Percentiles rank a stretch among this genome's conserved stretches.
Conservation (phyloP, 225 moss, liverwort and hornwort species). For the Marchantia polymorpha region DNA sequence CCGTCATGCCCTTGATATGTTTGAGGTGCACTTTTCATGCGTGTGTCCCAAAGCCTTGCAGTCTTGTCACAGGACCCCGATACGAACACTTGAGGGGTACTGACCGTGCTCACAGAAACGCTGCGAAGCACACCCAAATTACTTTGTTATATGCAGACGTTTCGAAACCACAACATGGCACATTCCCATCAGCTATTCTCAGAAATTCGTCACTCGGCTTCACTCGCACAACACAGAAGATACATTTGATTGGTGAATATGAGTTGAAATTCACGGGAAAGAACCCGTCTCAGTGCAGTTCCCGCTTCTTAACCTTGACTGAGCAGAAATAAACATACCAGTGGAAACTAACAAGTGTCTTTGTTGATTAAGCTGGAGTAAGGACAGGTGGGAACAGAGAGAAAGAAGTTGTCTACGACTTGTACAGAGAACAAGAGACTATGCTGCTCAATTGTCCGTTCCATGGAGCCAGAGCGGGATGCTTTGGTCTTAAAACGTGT, state of each 20-base stretch:
- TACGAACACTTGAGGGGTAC: conserved; percentile 59
- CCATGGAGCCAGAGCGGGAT: no score
- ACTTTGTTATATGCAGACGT: not conserved
- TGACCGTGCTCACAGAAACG: conserved; percentile 66
- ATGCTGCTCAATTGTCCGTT: no score
- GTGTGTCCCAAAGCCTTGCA: conserved; percentile 83
- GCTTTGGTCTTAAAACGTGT: no score
- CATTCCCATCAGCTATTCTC: not conserved
- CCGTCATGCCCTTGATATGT: conserved; percentile 82
- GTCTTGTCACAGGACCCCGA: conserved; percentile 96
- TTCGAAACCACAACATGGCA: not conserved
- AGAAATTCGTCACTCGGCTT: not conserved
- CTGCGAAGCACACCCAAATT: conserved; percentile 37
- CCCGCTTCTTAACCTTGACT: not conserved
- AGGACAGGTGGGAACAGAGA: no score
- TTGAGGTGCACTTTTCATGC: conserved; percentile 60
- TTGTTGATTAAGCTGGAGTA: no score
- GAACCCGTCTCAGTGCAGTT: not conserved
- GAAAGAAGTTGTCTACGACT: no score
- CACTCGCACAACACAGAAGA: not conserved
- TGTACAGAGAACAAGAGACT: no score
- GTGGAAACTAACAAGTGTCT: no score
- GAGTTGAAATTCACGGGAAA: not conserved
- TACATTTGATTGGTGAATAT: not conserved
- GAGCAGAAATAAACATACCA: not conserved